Conservation (phyloP, 495 filamentous ascomycete species). For the Penicillium daleae region DNA sequence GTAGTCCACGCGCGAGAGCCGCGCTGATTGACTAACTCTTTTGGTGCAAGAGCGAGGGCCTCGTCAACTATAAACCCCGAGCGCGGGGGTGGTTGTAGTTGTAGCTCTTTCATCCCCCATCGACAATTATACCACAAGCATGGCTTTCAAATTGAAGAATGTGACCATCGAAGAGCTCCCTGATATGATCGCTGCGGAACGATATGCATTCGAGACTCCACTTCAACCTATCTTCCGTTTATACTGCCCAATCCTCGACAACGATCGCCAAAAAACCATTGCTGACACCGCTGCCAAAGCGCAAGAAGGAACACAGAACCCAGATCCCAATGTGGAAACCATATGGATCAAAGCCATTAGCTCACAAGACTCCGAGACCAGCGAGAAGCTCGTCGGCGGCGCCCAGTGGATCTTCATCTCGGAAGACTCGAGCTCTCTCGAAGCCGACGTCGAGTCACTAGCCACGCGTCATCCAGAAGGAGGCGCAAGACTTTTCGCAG, state of each 20-base stretch:
- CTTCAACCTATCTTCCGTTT: constrained; percentile 12
- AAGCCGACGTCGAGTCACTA: neutral
- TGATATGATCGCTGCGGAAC: constrained; percentile 10
- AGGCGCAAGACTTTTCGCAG: constrained; percentile 11
- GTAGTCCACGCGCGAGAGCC: neutral
- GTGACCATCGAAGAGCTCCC: constrained; percentile 2
- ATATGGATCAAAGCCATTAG: constrained; percentile 10
- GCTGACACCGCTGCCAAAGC: neutral
- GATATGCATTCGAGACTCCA: constrained; percentile 16
- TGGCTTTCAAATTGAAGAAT: neutral
- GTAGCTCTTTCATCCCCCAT: neutral
- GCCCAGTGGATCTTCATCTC: constrained; percentile 14
- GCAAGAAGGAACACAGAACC: neutral
- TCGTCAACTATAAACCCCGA: neutral
- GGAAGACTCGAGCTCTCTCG: neutral
- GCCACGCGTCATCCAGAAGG: constrained; percentile 12
- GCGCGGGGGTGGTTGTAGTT: neutral
- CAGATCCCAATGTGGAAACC: neutral
- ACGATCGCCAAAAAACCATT: constrained; percentile 6
- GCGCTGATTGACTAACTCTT: neutral
- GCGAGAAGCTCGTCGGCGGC: constrained; percentile 5
- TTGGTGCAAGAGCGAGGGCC: neutral
- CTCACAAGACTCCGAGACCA: neutral
- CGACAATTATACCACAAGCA: neutral
- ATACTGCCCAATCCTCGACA: constrained; percentile 7